phyloP scores from a whole-genome alignment of 1,284 basidiomycete species.

The Cryptococcus amylolentus region DNA sequence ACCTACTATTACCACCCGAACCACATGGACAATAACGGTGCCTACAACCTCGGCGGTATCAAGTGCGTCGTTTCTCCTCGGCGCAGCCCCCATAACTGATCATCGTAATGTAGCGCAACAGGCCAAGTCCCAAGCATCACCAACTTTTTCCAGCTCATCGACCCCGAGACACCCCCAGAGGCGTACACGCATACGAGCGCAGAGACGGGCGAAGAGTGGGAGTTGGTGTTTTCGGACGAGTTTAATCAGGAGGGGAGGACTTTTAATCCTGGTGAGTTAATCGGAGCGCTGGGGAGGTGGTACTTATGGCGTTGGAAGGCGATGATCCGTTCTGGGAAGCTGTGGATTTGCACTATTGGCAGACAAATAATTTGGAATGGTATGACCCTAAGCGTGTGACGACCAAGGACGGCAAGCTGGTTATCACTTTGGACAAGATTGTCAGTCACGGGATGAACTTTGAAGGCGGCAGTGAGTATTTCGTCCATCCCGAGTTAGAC shows the following conservation, averaged over 20 bases:
- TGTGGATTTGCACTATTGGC: slow-evolving; percentile 58
- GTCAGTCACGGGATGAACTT: slow-evolving; percentile 70
- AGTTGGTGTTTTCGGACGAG: slow-evolving; percentile 88
- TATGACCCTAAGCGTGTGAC: slow-evolving; percentile 57
- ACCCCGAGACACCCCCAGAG: slow-evolving; percentile 62
- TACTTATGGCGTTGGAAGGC: slow-evolving; percentile 21
- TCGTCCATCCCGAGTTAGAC: not conserved
- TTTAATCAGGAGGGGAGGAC: slow-evolving; percentile 70
- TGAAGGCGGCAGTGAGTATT: slow-evolving; percentile 58
- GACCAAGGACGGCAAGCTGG: slow-evolving; percentile 63
- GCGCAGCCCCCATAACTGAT: not conserved
- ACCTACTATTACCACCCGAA: slow-evolving; percentile 50
- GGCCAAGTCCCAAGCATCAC: slow-evolving; percentile 52
- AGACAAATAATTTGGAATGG: slow-evolving; percentile 81
- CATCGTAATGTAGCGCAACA: slow-evolving; percentile 23
- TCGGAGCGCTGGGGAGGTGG: not conserved
- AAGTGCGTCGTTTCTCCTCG: slow-evolving; percentile 50
- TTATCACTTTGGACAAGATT: slow-evolving; percentile 61
- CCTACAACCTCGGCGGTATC: slow-evolving; percentile 71
- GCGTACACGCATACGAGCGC: slow-evolving; percentile 58
- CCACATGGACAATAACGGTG: slow-evolving; percentile 18
- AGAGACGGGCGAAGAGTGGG: slow-evolving; percentile 67
- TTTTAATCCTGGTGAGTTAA: slow-evolving; percentile 52
- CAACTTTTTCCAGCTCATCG: slow-evolving; percentile 54
- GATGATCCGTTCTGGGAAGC: slow-evolving; percentile 60